Evolutionary conservation across 164 flowering plant genomes (phyloP), one percentile per base, ranked within the genome.

Genomic region (Vitis rupestris): DNA sequence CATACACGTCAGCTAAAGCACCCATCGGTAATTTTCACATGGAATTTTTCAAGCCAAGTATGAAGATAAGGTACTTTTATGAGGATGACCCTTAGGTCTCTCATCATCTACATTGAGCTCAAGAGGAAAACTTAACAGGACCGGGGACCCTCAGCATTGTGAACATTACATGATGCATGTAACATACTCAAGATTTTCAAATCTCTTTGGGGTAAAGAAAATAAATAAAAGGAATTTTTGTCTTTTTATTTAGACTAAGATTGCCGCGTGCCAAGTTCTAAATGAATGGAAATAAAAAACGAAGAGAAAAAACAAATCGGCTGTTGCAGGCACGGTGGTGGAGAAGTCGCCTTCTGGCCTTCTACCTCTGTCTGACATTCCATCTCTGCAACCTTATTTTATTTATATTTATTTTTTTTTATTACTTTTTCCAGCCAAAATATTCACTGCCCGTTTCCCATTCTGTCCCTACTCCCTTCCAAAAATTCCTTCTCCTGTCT

Each of bases 261-360:
- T 27, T 29, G 76, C 63, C 79, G 76, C 64, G 74, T 80, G 75
- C 74, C 70, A 47, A 48, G 9, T 47, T 57, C 51, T 27, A 17
- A 50, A 9, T 3, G 29, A 51, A 63, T 49, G 12, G 30, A 29
- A 10, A 10, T 48, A 44, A n/a, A 50, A 72, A 66, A 60, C 57
- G 68, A 66, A 73, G 55, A 66, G 56, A 37, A 37, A 23, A 66
- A 63, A 16, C 72, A 75, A 72, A 72, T 63, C 62, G 80, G 77
- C 75, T 69, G 81, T 72, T 74, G 75, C 75, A 59, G 85, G 68
- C 44, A 11, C 2, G 51, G 65, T 63, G 77, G 85, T 74, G 70
- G 80, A 72, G 80, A 78, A 69, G 88, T 87, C 85, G 73, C 75
- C 82, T 64, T 86, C 82, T 31, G 0, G 44, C 8, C 31, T 14